phyloP scores from a whole-genome alignment of 2,329 filamentous ascomycete species.

The Penicillium capsulatum region DNA sequence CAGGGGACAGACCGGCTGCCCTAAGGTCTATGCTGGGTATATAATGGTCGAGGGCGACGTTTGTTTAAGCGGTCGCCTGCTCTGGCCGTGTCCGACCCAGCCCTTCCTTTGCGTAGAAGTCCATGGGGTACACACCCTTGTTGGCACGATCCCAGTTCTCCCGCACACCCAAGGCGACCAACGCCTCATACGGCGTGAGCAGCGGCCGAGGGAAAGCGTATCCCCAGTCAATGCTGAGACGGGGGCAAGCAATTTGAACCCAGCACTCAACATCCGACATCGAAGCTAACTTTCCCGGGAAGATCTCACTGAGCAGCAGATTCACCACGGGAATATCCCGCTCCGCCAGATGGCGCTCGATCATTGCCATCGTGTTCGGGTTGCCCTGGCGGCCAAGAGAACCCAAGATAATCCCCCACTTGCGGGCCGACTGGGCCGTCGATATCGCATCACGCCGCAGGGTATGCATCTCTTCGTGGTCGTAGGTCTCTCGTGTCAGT shows the following conservation, averaged over 20 bases:
- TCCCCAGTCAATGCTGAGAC: slow-evolving; percentile 96
- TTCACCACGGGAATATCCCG: slow-evolving; percentile 78
- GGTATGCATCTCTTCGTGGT: slow-evolving; percentile 83
- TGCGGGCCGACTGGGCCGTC: slow-evolving; percentile 69
- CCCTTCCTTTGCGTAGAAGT: slow-evolving; percentile 92
- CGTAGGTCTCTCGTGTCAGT: slow-evolving; percentile 86
- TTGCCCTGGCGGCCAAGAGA: slow-evolving; percentile 92
- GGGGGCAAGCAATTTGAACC: slow-evolving; percentile 97
- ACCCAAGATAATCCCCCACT: slow-evolving; percentile 94
- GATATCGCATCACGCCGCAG: slow-evolving; percentile 73
- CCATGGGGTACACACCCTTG: slow-evolving; percentile 83
- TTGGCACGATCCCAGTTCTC: slow-evolving; percentile 66
- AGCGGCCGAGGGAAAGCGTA: slow-evolving; percentile 89
- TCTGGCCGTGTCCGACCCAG: slow-evolving; percentile 68
- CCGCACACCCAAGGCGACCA: slow-evolving; percentile 77
- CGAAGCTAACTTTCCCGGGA: slow-evolving; percentile 88
- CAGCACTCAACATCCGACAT: slow-evolving; percentile 95
- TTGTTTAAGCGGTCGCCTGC: slow-evolving; percentile 12
- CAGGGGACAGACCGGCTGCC: slow-evolving; percentile 15
- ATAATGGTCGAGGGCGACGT: neutral
- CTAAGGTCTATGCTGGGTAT: slow-evolving; percentile 8
- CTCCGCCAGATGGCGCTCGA: slow-evolving; percentile 70
- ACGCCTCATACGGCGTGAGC: slow-evolving; percentile 89
- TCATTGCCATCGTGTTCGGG: slow-evolving; percentile 81
- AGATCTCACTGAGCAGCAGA: slow-evolving; percentile 87